phyloP scores from a whole-genome alignment of 2,329 filamentous ascomycete species.

The Curvularia sp. region DNA sequence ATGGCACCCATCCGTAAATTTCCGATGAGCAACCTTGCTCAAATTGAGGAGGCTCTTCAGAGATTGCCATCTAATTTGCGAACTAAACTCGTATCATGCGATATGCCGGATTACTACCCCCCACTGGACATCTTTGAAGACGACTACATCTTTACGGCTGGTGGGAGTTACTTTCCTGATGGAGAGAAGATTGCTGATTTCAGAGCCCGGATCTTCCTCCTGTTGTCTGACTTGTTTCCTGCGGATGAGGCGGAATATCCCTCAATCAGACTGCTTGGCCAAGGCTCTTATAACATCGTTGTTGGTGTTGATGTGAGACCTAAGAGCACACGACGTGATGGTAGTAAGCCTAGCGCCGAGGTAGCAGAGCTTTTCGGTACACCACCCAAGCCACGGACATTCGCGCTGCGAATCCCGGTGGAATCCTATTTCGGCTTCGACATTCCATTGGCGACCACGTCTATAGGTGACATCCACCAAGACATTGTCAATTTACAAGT shows the following conservation, averaged over 20 bases:
- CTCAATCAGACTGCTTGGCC: neutral
- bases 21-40: neutral
- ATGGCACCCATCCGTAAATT: neutral
- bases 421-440: neutral
- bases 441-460: neutral
- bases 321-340: neutral
- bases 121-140: neutral
- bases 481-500: slow-evolving; percentile 6
- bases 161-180: neutral
- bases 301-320: neutral
- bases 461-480: neutral
- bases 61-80: neutral
- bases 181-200: neutral
- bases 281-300: slow-evolving; percentile 9
- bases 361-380: neutral
- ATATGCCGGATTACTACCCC: neutral
- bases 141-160: neutral
- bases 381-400: neutral
- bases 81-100: neutral
- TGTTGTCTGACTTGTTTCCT: neutral
- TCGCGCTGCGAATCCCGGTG: neutral
- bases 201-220: neutral
- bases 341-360: neutral
- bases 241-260: neutral
- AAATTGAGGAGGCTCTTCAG: neutral